These are phyloP conservation scores for Martensiomyces pterosporus DNA, from an alignment of 192 early-diverging fungal genomes.

Conservation along the genomic window DNA sequence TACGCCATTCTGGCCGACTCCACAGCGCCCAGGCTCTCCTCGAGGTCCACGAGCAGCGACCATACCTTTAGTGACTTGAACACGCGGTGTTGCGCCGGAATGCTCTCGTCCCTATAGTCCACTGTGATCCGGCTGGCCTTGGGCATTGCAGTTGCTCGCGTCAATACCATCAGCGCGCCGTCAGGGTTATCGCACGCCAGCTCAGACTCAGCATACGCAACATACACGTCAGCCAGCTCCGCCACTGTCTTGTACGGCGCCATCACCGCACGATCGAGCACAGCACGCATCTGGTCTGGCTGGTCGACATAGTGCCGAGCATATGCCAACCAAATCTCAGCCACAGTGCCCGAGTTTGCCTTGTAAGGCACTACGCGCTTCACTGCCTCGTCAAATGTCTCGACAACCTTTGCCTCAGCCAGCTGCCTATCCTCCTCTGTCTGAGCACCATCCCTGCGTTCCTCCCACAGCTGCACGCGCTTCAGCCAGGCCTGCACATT, in stretches of 20 bases:
- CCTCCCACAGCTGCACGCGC: conserved; percentile 66
- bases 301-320: conserved; percentile 62
- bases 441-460: neutral
- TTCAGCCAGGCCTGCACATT: conserved; percentile 90
- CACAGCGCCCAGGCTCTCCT: conserved; percentile 82
- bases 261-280: conserved; percentile 79
- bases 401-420: neutral
- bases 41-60: conserved; percentile 91
- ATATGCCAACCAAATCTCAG: conserved; percentile 80
- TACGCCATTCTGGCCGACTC: conserved; percentile 80
- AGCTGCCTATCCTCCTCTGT: neutral
- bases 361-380: conserved; percentile 66
- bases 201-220: conserved; percentile 90
- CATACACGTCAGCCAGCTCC: conserved; percentile 87
- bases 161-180: conserved; percentile 76
- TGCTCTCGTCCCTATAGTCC: conserved; percentile 75
- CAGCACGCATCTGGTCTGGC: conserved; percentile 55
- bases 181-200: conserved; percentile 62
- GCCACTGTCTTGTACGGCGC: conserved; percentile 77
- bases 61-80: conserved; percentile 88
- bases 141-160: conserved; percentile 70
- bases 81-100: conserved; percentile 72
- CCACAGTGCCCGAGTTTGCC: conserved; percentile 71
- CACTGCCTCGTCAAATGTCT: conserved; percentile 56
- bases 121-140: conserved; percentile 44